Evolutionary conservation across 129 eudicot genomes (phyloP), one percentile per base, ranked within the genome.

Genomic region (Arctium minus): DNA sequence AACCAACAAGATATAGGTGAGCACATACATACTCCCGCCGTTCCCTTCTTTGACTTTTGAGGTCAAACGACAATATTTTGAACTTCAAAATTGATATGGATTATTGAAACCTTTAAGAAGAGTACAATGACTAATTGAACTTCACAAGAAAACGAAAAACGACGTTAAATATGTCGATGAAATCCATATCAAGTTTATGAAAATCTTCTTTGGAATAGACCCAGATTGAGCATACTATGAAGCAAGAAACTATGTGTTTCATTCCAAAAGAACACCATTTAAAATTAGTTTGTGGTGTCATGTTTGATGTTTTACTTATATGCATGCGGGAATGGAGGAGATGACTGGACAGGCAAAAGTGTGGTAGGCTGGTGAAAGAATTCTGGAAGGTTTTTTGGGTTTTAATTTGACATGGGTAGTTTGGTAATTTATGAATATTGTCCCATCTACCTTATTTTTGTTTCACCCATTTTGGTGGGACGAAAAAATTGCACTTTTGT

Each of bases 11-110:
- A 62, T 27, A 60, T 32, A 17, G 12, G 40, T 78, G 18, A 79
- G 32, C 37, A 10, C 27, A 29, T 46, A 15, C 12, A 68, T n/a
- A 44, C 13, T 44, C 13, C 53, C 53, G 1, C 53, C 0, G 53
- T 7, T 44, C 11, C 53, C 0, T 44, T 44, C 13, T 46, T 77
- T 83, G 78, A 82, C 78, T 71, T 71, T 70, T 77, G 15, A 83
- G 32, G 78, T 83, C 78, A 71, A 77, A 50, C 30, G 5, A 62
- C 44, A 29, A 71, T 38, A 48, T 33, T 33, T 32, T 37, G 36
- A 64, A 83, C 44, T 37, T 70, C 33, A 70, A 36, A 38, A 4
- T 15, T 35, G 62, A 76, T 29, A 76, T 53, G 11, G 35, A 82
- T 65, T 27, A 70, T 64, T 31, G n/a, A 60, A 22, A 72, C 53